These are phyloP conservation scores for Penicillium mononematosum DNA, from an alignment of 495 filamentous ascomycete species.

Conservation along the genomic window DNA sequence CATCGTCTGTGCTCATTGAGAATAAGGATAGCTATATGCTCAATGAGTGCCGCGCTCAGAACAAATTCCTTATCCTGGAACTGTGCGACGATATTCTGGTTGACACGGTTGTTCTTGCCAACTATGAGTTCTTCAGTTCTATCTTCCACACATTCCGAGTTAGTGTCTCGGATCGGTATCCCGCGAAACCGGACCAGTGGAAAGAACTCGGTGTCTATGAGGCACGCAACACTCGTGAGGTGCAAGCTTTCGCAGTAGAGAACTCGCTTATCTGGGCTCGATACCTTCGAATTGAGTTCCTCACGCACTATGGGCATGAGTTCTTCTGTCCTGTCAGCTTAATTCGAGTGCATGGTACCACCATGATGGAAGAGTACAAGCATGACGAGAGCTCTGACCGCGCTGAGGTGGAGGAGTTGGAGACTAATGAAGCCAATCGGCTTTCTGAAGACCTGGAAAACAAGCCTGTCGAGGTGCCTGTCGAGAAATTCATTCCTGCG, in stretches of 20 bases:
- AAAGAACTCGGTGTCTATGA: slow-evolving; percentile 84
- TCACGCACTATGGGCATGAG: slow-evolving; percentile 92
- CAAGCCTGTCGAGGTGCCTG: slow-evolving; percentile 4
- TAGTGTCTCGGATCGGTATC: slow-evolving; percentile 89
- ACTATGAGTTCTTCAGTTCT: slow-evolving; percentile 98
- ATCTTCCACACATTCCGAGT: slow-evolving; percentile 90
- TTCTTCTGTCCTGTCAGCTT: slow-evolving; percentile 94
- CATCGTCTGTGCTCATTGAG: slow-evolving; percentile 84
- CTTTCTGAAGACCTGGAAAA: slow-evolving; percentile 16
- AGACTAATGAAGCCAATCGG: slow-evolving; percentile 39
- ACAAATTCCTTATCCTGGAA: slow-evolving; percentile 94
- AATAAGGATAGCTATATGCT: slow-evolving; percentile 99
- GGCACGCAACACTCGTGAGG: slow-evolving; percentile 84
- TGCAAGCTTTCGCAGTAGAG: slow-evolving; percentile 89
- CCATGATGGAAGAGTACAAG: slow-evolving; percentile 92
- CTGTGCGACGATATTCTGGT: slow-evolving; percentile 89
- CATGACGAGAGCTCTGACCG: slow-evolving; percentile 66
- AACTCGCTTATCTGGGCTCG: slow-evolving; percentile 94
- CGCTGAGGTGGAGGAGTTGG: slow-evolving; percentile 52
- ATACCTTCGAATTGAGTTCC: slow-evolving; percentile 86
- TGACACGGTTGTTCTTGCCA: slow-evolving; percentile 92
- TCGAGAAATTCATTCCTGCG: slow-evolving; percentile 4
- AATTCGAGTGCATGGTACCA: slow-evolving; percentile 87
- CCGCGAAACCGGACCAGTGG: slow-evolving; percentile 90
- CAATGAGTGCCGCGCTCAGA: slow-evolving; percentile 79